These are phyloP conservation scores for Nepenthes mirabilis DNA, from an alignment of 148 eudicot genomes.

Conservation along the genomic window DNA sequence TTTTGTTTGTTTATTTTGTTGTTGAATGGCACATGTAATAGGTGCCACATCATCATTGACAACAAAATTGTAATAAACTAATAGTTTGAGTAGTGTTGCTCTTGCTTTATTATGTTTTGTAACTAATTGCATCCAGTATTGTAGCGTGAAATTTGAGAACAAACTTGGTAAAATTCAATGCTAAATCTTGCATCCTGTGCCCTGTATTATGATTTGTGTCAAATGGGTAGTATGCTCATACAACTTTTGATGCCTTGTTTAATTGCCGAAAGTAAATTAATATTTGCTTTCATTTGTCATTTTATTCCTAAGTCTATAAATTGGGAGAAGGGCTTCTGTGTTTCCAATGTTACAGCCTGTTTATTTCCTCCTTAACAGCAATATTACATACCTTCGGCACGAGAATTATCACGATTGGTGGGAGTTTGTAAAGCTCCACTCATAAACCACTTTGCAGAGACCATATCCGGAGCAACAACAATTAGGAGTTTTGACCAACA, in stretches of 20 bases:
- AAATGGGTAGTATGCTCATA: not conserved
- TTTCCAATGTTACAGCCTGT: not conserved
- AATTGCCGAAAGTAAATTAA: not conserved
- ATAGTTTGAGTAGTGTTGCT: too few relatives aligned
- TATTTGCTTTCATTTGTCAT: not conserved
- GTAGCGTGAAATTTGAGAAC: too few relatives aligned
- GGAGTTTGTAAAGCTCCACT: constrained; percentile 69
- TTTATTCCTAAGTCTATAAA: not conserved
- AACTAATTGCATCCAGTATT: too few relatives aligned
- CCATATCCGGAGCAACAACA: constrained; percentile 52
- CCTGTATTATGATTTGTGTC: too few relatives aligned
- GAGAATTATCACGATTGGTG: constrained; percentile 46
- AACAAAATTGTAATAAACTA: too few relatives aligned
- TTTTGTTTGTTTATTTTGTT: too few relatives aligned
- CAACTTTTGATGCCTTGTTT: not conserved
- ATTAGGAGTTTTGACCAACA: constrained; percentile 61
- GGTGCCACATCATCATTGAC: too few relatives aligned
- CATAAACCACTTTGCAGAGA: constrained; percentile 61
- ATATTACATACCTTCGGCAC: constrained; percentile 46
- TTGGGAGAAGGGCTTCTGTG: too few relatives aligned
- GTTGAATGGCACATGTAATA: too few relatives aligned
- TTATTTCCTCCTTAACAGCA: constrained; percentile 20
- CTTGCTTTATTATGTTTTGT: too few relatives aligned
- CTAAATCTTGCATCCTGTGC: too few relatives aligned
- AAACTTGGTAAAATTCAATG: too few relatives aligned